These are phyloP conservation scores for Entophlyctis luteolus DNA, from an alignment of 192 early-diverging fungal genomes.

Conservation along the genomic window DNA sequence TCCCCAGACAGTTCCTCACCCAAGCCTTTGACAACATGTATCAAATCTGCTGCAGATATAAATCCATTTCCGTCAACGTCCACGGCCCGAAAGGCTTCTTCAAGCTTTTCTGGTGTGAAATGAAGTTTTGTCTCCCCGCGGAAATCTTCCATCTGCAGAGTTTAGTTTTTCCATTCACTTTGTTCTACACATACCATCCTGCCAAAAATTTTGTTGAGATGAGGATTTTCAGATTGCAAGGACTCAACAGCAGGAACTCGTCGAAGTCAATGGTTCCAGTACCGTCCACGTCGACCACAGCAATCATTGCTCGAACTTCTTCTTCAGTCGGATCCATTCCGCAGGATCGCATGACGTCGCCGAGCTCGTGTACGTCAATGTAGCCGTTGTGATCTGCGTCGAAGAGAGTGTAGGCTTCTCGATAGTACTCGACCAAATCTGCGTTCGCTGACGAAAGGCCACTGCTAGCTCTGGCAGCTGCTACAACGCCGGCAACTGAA, in stretches of 20 bases:
- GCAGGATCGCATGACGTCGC: slow-evolving; percentile 32
- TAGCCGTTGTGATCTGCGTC: slow-evolving; percentile 43
- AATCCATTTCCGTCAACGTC: slow-evolving; percentile 42
- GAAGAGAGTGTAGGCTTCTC: slow-evolving; percentile 44
- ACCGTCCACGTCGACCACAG: slow-evolving; percentile 36
- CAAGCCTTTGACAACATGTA: slow-evolving; percentile 11
- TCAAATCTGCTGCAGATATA: slow-evolving; percentile 34
- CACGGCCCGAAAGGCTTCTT: slow-evolving; percentile 40
- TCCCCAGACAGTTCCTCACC: slow-evolving; percentile 26
- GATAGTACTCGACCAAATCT: slow-evolving; percentile 16
- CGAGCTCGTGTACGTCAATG: slow-evolving; percentile 43
- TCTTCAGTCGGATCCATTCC: slow-evolving; percentile 32
- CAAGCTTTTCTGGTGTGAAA: slow-evolving; percentile 27
- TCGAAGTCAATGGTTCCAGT: slow-evolving; percentile 44
- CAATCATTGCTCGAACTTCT: slow-evolving; percentile 42
- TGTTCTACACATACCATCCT: slow-evolving; percentile 7
- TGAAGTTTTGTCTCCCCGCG: slow-evolving; percentile 15
- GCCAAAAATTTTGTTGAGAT: slow-evolving; percentile 13
- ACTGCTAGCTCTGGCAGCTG: too few relatives aligned
- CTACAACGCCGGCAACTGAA: too few relatives aligned
- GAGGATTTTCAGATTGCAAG: not conserved
- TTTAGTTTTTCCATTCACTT: not conserved
- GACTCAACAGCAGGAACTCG: slow-evolving; percentile 36
- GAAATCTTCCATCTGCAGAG: slow-evolving; percentile 21
- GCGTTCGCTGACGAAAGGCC: too few relatives aligned